Evolutionary conservation across 208 protist genomes (phyloP).

Genomic region (Leishmania aethiopica): DNA sequence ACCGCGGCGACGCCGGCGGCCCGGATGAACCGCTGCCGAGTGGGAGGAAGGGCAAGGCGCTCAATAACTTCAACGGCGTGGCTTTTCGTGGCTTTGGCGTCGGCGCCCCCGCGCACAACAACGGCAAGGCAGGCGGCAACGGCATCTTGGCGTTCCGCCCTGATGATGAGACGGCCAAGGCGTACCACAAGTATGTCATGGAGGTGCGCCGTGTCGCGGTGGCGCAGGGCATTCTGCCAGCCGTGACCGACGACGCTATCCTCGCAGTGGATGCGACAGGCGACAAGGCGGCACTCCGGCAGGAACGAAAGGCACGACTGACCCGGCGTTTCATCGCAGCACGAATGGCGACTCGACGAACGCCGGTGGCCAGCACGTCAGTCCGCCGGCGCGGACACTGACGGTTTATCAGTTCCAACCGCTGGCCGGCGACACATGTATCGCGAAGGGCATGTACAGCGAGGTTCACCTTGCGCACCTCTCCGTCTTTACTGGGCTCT

Average conservation of each 20-base stretch:
- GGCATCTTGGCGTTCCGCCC: slow-evolving; percentile 34
- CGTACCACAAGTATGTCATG: slow-evolving; percentile 32
- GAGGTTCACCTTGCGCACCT: slow-evolving; percentile 55
- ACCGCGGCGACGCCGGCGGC: slow-evolving; percentile 1
- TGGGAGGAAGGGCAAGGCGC: neutral
- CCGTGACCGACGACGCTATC: slow-evolving; percentile 8
- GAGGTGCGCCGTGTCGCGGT: slow-evolving; percentile 30
- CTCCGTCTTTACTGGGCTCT: slow-evolving; percentile 38
- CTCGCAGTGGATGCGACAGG: neutral
- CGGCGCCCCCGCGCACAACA: neutral
- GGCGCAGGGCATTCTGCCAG: slow-evolving; percentile 30
- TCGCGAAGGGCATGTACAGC: slow-evolving; percentile 60
- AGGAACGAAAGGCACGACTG: neutral
- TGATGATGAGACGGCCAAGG: slow-evolving; percentile 26
- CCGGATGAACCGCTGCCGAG: neutral
- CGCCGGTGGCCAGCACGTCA: neutral
- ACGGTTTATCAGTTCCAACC: slow-evolving; percentile 45
- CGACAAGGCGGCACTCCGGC: neutral
- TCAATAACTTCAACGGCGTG: neutral
- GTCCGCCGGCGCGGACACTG: slow-evolving; percentile 4
- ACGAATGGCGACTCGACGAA: neutral
- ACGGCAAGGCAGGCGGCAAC: slow-evolving; percentile 5
- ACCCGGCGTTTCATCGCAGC: neutral
- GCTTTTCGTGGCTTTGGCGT: neutral
- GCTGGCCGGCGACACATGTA: slow-evolving; percentile 20